Evolutionary conservation across 805 yeast genomes (phyloP).

Genomic region (Clavispora carvajalis): DNA sequence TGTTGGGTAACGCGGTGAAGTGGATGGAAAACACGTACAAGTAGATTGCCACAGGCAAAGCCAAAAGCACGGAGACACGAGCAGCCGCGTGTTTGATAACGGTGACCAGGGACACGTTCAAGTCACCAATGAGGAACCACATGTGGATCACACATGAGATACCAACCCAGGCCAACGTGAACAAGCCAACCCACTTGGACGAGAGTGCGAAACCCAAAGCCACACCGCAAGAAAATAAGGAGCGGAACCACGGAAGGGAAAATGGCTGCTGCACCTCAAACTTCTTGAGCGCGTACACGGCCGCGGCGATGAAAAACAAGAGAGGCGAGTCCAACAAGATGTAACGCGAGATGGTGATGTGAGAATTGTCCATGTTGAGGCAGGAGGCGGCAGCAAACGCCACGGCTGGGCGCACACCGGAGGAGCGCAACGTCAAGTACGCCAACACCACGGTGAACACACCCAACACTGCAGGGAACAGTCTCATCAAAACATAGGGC

Average conservation of each 20-base stretch:
- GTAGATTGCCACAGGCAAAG: conserved; percentile 55
- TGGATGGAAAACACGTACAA: conserved; percentile 58
- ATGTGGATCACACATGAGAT: conserved; percentile 52
- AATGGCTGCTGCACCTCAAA: conserved; percentile 64
- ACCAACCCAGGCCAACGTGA: conserved; percentile 78
- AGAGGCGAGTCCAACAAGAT: conserved; percentile 74
- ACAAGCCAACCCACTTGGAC: conserved; percentile 82
- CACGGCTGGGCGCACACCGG: conserved; percentile 65
- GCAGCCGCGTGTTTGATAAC: conserved; percentile 43
- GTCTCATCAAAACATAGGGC: conserved; percentile 69
- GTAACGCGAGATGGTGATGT: conserved; percentile 67
- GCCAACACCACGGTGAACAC: conserved; percentile 59
- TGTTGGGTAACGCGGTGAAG: conserved; percentile 49
- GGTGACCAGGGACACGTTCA: conserved; percentile 42
- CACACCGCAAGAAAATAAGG: conserved; percentile 59
- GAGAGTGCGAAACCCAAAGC: conserved; percentile 70
- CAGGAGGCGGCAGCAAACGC: conserved; percentile 53
- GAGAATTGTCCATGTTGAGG: conserved; percentile 62
- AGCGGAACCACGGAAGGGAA: conserved; percentile 49
- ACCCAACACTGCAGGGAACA: conserved; percentile 64
- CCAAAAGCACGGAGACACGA: conserved; percentile 52
- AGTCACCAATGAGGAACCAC: conserved; percentile 72
- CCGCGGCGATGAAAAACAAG: conserved; percentile 69
- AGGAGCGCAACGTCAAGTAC: conserved; percentile 63
- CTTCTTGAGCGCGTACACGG: conserved; percentile 60